A percentile compares a stretch with the other conserved stretches of the same genome.
Conservation (phyloP, 257 asterid genomes). For the Galeopsis tetrahit region DNA sequence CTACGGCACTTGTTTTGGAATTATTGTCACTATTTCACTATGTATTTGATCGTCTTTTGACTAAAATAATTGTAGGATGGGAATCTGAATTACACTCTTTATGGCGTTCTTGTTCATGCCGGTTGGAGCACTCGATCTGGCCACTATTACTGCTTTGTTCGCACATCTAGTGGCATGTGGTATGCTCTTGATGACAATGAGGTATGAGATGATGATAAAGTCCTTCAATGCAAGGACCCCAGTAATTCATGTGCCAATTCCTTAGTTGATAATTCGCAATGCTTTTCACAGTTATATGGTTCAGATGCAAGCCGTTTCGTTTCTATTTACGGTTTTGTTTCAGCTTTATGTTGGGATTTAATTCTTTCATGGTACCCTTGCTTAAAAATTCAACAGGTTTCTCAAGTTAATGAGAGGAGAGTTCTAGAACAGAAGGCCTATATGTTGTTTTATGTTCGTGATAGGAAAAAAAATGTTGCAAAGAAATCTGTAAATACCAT, state of each 20-base stretch:
- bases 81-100: slow-evolving; percentile 82
- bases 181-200: slow-evolving; percentile 92
- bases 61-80: slow-evolving; percentile 65
- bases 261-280: slow-evolving; percentile 4
- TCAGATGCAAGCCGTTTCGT: slow-evolving; percentile 7
- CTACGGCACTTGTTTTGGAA: background rate
- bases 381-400: slow-evolving; percentile 56
- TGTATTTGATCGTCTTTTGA: background rate
- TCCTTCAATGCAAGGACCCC: background rate
- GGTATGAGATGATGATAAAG: slow-evolving; percentile 48
- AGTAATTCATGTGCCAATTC: slow-evolving; percentile 2
- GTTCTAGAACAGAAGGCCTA: slow-evolving; percentile 96
- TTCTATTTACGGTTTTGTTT: slow-evolving; percentile 7
- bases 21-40: slow-evolving; percentile 9
- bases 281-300: slow-evolving; percentile 9
- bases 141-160: slow-evolving; percentile 96
- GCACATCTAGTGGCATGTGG: slow-evolving; percentile 99
- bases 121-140: slow-evolving; percentile 99
- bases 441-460: slow-evolving; percentile 92
- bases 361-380: slow-evolving; percentile 27
- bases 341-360: slow-evolving; percentile 9
- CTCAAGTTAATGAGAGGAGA: slow-evolving; percentile 77
- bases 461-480: slow-evolving; percentile 46
- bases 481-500: slow-evolving; percentile 52
- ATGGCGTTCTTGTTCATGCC: slow-evolving; percentile 96